Percentiles rank a stretch among this genome's conserved stretches.
phyloP scores from a whole-genome alignment of 2,329 filamentous ascomycete species.

The Didymella pinodella region DNA sequence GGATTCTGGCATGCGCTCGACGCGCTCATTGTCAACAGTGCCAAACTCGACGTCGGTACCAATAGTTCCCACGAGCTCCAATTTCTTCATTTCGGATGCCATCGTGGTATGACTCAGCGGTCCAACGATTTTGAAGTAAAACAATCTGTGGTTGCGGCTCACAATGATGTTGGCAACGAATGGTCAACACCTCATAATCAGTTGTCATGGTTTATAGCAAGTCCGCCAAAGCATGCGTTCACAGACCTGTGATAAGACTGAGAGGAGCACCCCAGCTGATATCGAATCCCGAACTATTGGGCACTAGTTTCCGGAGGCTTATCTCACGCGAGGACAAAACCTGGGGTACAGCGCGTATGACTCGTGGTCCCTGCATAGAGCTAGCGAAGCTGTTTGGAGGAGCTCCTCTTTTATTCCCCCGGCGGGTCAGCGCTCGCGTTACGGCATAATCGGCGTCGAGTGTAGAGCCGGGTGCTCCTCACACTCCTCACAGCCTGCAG shows the following conservation, averaged over 20 bases:
- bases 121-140: not conserved
- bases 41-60: slow-evolving; percentile 16
- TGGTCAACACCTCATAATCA: slow-evolving; percentile 13
- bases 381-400: slow-evolving; percentile 8
- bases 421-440: slow-evolving; percentile 5
- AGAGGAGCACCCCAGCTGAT: slow-evolving; percentile 23
- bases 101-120: slow-evolving; percentile 11
- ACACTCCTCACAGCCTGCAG: slow-evolving; percentile 15
- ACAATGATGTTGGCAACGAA: slow-evolving; percentile 11
- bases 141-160: slow-evolving; percentile 1
- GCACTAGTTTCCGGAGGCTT: slow-evolving; percentile 16
- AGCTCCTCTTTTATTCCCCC: slow-evolving; percentile 19
- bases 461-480: slow-evolving; percentile 15
- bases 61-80: slow-evolving; percentile 13
- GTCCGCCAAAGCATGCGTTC: slow-evolving; percentile 4
- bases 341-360: slow-evolving; percentile 20
- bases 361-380: slow-evolving; percentile 1
- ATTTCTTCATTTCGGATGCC: slow-evolving; percentile 17
- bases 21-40: slow-evolving; percentile 14
- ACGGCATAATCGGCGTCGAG: slow-evolving; percentile 7
- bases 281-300: slow-evolving; percentile 11
- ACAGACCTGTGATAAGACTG: slow-evolving; percentile 13
- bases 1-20: slow-evolving; percentile 21
- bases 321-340: slow-evolving; percentile 12
- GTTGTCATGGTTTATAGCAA: slow-evolving; percentile 13